A percentile compares a stretch with the other conserved stretches of the same genome.
Conservation (phyloP, 179 eudicot species). For the Corrigiola litoralis region DNA sequence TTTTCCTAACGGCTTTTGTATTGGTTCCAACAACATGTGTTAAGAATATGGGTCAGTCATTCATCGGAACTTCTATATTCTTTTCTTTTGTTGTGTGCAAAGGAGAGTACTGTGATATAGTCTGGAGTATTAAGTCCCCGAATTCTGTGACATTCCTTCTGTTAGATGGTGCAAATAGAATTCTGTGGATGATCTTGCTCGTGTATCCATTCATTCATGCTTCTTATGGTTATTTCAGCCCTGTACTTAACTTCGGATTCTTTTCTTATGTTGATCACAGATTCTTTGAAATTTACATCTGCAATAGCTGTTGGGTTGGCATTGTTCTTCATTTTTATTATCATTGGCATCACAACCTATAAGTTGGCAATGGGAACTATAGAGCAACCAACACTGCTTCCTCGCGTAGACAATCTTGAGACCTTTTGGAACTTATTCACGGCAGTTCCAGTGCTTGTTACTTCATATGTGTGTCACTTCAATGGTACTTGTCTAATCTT, state of each 20-base stretch:
- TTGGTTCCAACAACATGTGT: constrained; percentile 18
- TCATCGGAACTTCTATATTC: neutral
- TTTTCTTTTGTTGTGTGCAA: too few relatives aligned
- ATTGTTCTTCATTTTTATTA: constrained; percentile 71
- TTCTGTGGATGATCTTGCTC: too few relatives aligned
- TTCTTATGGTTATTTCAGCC: too few relatives aligned
- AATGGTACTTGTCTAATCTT: constrained; percentile 41
- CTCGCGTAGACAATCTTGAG: constrained; percentile 44
- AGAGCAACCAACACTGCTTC: constrained; percentile 43
- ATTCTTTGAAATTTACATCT: constrained; percentile 43
- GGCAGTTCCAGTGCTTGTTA: constrained; percentile 70
- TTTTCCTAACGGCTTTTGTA: constrained; percentile 15
- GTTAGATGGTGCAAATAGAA: too few relatives aligned
- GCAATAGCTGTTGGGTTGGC: constrained; percentile 60
- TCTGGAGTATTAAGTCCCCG: too few relatives aligned
- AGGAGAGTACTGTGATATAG: too few relatives aligned
- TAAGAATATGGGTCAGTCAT: constrained; percentile 29
- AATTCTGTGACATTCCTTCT: too few relatives aligned
- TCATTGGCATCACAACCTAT: constrained; percentile 60
- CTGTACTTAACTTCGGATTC: too few relatives aligned
- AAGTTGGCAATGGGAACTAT: constrained; percentile 64
- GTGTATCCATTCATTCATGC: too few relatives aligned
- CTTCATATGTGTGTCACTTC: constrained; percentile 87
- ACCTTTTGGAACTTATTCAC: constrained; percentile 69
- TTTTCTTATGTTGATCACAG: too few relatives aligned